phyloP scores from a whole-genome alignment of 2,329 filamentous ascomycete genomes.

The Botryosphaeria dothidea region DNA sequence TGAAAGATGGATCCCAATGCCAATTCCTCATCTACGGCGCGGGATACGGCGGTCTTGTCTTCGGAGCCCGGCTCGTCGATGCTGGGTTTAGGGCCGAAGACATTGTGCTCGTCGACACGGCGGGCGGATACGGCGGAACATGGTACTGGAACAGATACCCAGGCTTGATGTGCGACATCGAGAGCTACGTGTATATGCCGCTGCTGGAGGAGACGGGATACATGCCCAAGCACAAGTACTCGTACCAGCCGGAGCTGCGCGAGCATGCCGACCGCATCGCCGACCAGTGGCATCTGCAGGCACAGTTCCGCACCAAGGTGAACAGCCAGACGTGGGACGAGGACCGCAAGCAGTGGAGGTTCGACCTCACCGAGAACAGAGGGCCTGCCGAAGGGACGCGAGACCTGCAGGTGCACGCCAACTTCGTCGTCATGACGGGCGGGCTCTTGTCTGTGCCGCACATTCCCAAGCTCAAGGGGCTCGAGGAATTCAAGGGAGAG shows the following conservation, averaged over 20 bases:
- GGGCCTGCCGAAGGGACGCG: conserved; percentile 34
- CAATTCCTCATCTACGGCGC: conserved; percentile 44
- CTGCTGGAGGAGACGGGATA: conserved; percentile 45
- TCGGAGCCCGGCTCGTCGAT: conserved; percentile 43
- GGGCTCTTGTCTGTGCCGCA: conserved; percentile 35
- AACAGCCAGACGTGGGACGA: conserved; percentile 60
- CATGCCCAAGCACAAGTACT: conserved; percentile 35
- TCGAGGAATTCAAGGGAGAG: conserved; percentile 35
- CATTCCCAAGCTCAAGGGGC: conserved; percentile 35
- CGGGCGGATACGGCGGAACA: conserved; percentile 33
- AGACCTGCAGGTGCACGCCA: conserved; percentile 34
- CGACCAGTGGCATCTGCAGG: conserved; percentile 47
- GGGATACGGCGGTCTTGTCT: conserved; percentile 47
- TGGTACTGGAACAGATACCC: conserved; percentile 35
- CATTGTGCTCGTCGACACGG: conserved; percentile 33
- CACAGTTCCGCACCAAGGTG: conserved; percentile 34
- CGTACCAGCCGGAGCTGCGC: conserved; percentile 35
- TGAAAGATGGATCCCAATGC: conserved; percentile 8
- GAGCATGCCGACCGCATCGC: conserved; percentile 38
- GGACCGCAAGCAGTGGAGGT: conserved; percentile 33
- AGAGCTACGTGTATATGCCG: conserved; percentile 30
- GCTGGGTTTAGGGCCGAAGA: conserved; percentile 36
- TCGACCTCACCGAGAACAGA: conserved; percentile 40
- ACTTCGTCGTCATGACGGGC: conserved; percentile 26
- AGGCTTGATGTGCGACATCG: background rate